phyloP scores from a whole-genome alignment of 768 basidiomycete genomes.

The Russula ochroleuca region DNA sequence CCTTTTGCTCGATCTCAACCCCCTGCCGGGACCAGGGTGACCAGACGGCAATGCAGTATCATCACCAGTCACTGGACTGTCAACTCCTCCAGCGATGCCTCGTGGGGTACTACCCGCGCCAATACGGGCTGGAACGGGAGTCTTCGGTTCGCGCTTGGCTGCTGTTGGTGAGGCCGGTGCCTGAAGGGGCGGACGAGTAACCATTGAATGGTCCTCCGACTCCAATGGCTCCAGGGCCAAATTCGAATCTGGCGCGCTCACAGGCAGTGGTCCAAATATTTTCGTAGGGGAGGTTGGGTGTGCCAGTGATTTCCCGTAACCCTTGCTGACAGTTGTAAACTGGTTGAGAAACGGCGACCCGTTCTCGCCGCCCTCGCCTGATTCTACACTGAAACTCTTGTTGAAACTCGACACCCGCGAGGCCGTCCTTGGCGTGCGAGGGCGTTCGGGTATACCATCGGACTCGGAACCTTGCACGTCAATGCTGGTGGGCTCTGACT shows the following conservation, averaged over 20 bases:
- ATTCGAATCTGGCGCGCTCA: not conserved
- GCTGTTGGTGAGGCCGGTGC: conserved; percentile 15
- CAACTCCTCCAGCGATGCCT: not conserved
- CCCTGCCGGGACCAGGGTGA: not conserved
- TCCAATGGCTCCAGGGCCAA: not conserved
- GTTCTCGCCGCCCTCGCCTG: conserved; percentile 8
- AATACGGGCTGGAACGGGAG: not conserved
- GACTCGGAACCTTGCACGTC: conserved; percentile 20
- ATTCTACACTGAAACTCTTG: conserved; percentile 18
- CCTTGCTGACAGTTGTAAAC: conserved; percentile 17
- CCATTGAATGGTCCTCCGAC: not conserved
- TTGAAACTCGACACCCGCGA: conserved; percentile 21
- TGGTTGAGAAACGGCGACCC: conserved; percentile 17
- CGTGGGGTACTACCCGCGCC: not conserved
- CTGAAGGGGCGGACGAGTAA: not conserved
- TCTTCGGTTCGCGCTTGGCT: not conserved
- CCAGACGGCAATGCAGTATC: not conserved
- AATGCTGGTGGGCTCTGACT: conserved; percentile 13
- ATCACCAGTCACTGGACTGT: not conserved
- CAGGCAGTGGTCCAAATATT: not conserved
- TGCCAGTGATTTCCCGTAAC: conserved; percentile 11
- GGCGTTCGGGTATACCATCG: conserved; percentile 15
- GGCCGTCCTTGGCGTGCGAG: conserved; percentile 19
- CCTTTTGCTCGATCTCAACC: conserved; percentile 18
- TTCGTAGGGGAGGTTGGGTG: conserved; percentile 16